Conservation (phyloP, 2,329 filamentous ascomycete species). For the Sporothrix phasma region DNA sequence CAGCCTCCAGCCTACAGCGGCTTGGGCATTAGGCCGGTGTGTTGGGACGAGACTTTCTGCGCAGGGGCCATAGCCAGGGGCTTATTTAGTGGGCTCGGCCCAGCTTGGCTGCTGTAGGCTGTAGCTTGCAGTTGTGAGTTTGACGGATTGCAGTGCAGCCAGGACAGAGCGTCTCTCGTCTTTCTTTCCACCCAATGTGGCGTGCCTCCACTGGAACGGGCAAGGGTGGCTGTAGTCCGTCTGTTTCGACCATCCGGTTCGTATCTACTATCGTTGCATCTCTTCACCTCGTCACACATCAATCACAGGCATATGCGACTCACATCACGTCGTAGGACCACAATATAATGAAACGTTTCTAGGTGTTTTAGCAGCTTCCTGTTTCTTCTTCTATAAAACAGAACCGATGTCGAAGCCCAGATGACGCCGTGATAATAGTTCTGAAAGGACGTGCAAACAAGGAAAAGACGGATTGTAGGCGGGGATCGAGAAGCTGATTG, state of each 20-base stretch:
- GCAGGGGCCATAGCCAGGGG: background rate
- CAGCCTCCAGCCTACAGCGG: too few relatives aligned
- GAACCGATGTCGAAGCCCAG: background rate
- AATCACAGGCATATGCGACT: too few relatives aligned
- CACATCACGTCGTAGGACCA: background rate
- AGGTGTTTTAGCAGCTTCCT: background rate
- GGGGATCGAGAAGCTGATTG: background rate
- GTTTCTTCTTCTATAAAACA: slow-evolving; percentile 3
- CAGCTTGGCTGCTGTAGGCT: background rate
- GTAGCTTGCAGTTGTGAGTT: background rate
- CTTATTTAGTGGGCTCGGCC: background rate
- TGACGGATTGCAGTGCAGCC: too few relatives aligned
- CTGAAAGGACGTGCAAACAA: background rate
- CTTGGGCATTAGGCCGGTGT: too few relatives aligned
- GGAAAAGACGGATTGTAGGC: background rate
- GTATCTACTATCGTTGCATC: background rate
- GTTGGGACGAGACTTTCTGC: too few relatives aligned
- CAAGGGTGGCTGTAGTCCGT: too few relatives aligned
- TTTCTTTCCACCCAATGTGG: background rate
- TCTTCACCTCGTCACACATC: background rate
- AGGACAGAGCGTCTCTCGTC: too few relatives aligned
- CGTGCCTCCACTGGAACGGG: too few relatives aligned
- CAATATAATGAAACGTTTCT: background rate
- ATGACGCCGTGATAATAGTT: background rate
- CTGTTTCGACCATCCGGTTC: too few relatives aligned